Percentiles rank a stretch among this genome's conserved stretches.
Conservation (phyloP, 2,329 filamentous ascomycete genomes). For the Aotearoamyces nothofagi region DNA sequence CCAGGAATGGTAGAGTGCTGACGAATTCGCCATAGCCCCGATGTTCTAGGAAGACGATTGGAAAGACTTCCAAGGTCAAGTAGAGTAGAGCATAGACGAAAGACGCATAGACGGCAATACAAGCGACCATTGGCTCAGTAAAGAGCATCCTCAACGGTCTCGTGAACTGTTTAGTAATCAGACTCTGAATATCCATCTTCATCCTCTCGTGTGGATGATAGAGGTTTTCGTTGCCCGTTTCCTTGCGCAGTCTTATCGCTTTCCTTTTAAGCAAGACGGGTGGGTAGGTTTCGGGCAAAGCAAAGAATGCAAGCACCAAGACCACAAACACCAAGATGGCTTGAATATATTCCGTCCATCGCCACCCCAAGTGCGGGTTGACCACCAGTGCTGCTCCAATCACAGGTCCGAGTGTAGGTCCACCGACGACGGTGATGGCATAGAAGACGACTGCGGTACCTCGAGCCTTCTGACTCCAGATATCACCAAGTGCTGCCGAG, state of each 20-base stretch:
- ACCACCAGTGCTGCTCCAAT: constrained; percentile 17
- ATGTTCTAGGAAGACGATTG: constrained; percentile 46
- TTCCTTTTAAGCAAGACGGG: constrained; percentile 27
- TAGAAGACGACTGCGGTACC: constrained; percentile 48
- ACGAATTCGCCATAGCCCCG: constrained; percentile 45
- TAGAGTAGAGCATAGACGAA: constrained; percentile 61
- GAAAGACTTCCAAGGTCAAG: constrained; percentile 39
- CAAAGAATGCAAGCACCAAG: constrained; percentile 22
- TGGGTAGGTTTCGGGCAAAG: constrained; percentile 29
- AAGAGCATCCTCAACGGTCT: constrained; percentile 29
- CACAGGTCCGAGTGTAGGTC: constrained; percentile 28
- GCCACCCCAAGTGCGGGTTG: constrained; percentile 22
- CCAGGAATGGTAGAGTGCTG: constrained; percentile 45
- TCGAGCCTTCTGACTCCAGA: constrained; percentile 35
- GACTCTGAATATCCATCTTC: constrained; percentile 13
- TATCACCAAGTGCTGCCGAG: constrained; percentile 45
- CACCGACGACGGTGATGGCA: constrained; percentile 50
- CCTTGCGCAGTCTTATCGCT: constrained; percentile 18
- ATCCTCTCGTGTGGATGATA: constrained; percentile 14
- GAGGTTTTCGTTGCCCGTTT: constrained; percentile 11
- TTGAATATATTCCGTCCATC: constrained; percentile 22
- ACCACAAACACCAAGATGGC: constrained; percentile 27
- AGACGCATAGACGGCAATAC: constrained; percentile 55
- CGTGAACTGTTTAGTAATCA: constrained; percentile 16
- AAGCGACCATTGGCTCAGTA: constrained; percentile 46